Evolutionary conservation across 2,329 filamentous ascomycete species (phyloP).

Genomic region (Conoideocrella luteorostrata): DNA sequence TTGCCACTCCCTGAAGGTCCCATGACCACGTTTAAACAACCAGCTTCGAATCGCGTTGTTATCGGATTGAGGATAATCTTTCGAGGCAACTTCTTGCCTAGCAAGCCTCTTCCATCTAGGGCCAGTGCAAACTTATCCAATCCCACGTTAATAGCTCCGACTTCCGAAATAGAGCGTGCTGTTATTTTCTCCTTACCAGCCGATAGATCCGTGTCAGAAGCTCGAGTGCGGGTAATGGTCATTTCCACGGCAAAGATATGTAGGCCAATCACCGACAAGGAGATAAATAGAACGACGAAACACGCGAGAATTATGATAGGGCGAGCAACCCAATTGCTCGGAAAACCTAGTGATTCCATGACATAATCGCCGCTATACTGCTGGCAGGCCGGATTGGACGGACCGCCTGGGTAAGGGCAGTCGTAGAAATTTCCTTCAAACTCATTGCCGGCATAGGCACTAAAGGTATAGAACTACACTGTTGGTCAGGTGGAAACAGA

Average conservation of each 20-base stretch:
- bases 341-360: conserved; percentile 62
- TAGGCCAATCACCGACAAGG: conserved; percentile 54
- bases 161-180: conserved; percentile 41
- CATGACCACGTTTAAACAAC: conserved; percentile 70
- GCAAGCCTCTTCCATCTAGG: conserved; percentile 53
- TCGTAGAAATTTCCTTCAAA: conserved; percentile 67
- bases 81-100: conserved; percentile 43
- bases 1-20: conserved; percentile 73
- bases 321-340: conserved; percentile 57
- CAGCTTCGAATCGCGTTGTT: conserved; percentile 59
- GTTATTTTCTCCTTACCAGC: conserved; percentile 66
- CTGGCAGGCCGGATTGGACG: conserved; percentile 56
- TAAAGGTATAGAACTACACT: conserved; percentile 61
- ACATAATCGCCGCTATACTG: conserved; percentile 66
- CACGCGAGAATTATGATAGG: conserved; percentile 58
- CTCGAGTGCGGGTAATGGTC: conserved; percentile 58
- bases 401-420: conserved; percentile 59
- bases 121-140: conserved; percentile 58
- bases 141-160: conserved; percentile 57
- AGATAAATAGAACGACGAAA: conserved; percentile 58
- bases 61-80: conserved; percentile 62
- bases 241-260: conserved; percentile 62
- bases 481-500: conserved; percentile 12
- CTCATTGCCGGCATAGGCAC: conserved; percentile 65
- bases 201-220: conserved; percentile 54